These are phyloP conservation scores for Vigna hirtella DNA, from an alignment of 306 rosid species.

Conservation along the genomic window DNA sequence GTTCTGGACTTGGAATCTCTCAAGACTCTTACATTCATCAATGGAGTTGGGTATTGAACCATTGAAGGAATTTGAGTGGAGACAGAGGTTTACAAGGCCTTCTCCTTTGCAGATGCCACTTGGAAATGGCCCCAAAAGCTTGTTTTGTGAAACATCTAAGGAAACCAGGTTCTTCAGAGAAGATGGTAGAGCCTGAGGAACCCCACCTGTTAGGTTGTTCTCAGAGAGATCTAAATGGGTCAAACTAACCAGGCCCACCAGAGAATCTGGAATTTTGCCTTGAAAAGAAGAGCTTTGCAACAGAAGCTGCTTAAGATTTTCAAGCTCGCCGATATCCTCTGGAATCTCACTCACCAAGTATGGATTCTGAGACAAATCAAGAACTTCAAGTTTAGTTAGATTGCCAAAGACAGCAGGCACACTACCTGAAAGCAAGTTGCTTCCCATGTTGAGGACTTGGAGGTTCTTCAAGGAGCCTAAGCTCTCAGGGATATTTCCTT, in stretches of 20 bases:
- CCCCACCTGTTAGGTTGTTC: constrained; percentile 80
- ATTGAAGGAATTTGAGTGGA: constrained; percentile 73
- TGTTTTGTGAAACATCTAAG: constrained; percentile 88
- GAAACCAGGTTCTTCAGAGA: constrained; percentile 80
- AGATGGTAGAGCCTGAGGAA: constrained; percentile 63
- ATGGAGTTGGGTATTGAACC: constrained; percentile 71
- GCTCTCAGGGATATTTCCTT: constrained; percentile 79
- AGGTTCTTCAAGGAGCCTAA: constrained; percentile 71
- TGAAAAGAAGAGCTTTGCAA: constrained; percentile 85
- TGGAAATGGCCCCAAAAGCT: constrained; percentile 80
- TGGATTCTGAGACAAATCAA: constrained; percentile 86
- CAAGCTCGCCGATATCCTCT: constrained; percentile 70
- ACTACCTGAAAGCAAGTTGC: constrained; percentile 79
- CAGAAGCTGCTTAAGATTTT: constrained; percentile 64
- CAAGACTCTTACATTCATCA: constrained; percentile 74
- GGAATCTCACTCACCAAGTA: constrained; percentile 88
- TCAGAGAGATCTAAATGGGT: constrained; percentile 77
- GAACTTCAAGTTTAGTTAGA: constrained; percentile 70
- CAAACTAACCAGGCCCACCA: constrained; percentile 64
- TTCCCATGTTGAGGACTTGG: constrained; percentile 68
- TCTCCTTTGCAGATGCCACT: constrained; percentile 69
- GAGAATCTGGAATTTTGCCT: constrained; percentile 79
- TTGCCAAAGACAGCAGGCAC: constrained; percentile 69
- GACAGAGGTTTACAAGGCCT: constrained; percentile 64
- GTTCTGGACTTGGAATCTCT: constrained; percentile 93